Conservation (phyloP, 805 yeast species). For the Kazachstania psychrophila region DNA sequence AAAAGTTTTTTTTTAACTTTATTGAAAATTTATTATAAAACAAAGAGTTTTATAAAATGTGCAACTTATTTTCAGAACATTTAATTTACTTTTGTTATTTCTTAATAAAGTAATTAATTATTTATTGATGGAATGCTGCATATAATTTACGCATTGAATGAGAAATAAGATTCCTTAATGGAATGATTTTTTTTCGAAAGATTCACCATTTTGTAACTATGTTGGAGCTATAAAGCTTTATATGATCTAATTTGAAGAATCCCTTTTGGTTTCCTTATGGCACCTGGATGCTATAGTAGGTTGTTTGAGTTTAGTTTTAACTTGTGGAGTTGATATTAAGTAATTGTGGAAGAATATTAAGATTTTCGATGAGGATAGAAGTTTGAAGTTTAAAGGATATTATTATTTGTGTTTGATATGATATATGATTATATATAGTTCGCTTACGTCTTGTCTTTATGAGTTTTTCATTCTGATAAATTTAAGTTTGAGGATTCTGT, state of each 20-base stretch:
- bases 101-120: constrained; percentile 3
- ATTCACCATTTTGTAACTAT: not conserved
- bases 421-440: not conserved
- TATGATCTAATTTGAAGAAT: not conserved
- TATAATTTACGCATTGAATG: not conserved
- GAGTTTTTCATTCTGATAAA: constrained; percentile 19
- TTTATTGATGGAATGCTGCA: constrained; percentile 9
- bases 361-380: too few relatives aligned
- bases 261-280: not conserved
- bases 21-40: too few relatives aligned
- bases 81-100: too few relatives aligned
- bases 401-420: not conserved
- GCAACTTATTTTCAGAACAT: too few relatives aligned
- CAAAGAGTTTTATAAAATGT: too few relatives aligned
- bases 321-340: too few relatives aligned
- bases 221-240: too few relatives aligned
- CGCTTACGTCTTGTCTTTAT: constrained; percentile 5
- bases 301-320: not conserved
- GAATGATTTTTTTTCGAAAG: not conserved
- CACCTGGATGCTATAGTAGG: not conserved
- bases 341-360: too few relatives aligned
- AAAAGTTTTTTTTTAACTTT: too few relatives aligned
- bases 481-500: constrained; percentile 17
- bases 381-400: not conserved
- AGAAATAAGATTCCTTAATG: not conserved